Evolutionary conservation across 331 rosid genomes (phyloP).

Genomic region (Rhamnella rubrinervis): DNA sequence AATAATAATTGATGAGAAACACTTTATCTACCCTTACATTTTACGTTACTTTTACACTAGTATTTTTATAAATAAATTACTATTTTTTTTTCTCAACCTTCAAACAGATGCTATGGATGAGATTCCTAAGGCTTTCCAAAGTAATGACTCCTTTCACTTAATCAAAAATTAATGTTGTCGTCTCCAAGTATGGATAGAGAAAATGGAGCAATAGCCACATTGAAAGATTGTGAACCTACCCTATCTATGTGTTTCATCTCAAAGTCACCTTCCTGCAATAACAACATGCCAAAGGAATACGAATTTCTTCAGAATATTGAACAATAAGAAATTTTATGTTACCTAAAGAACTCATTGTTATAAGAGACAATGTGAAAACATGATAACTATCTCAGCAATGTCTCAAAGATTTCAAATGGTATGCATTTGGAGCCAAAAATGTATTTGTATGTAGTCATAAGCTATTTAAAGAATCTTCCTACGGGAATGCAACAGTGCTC

Average conservation of each 20-base stretch:
- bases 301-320: background rate
- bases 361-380: background rate
- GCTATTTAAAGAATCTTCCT: background rate
- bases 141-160: constrained; percentile 9
- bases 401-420: background rate
- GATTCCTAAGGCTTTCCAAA: constrained; percentile 11
- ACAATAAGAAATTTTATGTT: background rate
- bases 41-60: constrained; percentile 9
- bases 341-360: too few species aligned
- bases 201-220: constrained; percentile 59
- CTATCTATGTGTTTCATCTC: constrained; percentile 60
- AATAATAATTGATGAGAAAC: background rate
- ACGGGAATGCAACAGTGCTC: background rate
- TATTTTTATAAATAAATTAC: background rate
- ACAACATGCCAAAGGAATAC: constrained; percentile 5
- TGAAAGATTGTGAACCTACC: constrained; percentile 45
- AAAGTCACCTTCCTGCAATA: constrained; percentile 59
- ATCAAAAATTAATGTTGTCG: constrained; percentile 31
- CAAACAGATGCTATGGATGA: background rate
- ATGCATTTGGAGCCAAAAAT: background rate
- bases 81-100: background rate
- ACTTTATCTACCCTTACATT: background rate
- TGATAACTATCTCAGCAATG: background rate
- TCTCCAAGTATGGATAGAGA: constrained; percentile 49
- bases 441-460: background rate